phyloP scores from a whole-genome alignment of 371 early-diverging fungal species.

The Funneliformis caledonium region DNA sequence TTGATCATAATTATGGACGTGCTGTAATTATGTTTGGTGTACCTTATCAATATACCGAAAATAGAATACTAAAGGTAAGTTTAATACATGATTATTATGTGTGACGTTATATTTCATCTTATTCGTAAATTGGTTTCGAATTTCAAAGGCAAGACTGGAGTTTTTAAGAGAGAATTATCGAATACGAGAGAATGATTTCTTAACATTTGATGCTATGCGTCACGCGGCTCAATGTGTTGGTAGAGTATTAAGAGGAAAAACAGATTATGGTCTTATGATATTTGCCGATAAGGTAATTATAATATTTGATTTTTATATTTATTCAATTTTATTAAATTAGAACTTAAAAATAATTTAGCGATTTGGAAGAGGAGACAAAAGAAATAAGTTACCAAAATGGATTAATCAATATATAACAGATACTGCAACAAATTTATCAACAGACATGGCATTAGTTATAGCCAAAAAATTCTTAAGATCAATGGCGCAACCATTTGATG shows the following conservation, averaged over 20 bases:
- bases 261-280: slow-evolving; percentile 99
- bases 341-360: slow-evolving; percentile 55
- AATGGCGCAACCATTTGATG: slow-evolving; percentile 97
- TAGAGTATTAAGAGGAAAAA: slow-evolving; percentile 97
- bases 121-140: background rate
- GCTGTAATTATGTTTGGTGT: slow-evolving; percentile 99
- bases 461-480: slow-evolving; percentile 94
- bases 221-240: slow-evolving; percentile 99
- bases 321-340: background rate
- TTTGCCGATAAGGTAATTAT: slow-evolving; percentile 92
- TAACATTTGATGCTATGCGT: slow-evolving; percentile 99
- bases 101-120: background rate
- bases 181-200: slow-evolving; percentile 98
- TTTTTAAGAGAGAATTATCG: slow-evolving; percentile 92
- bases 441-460: slow-evolving; percentile 97
- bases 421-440: slow-evolving; percentile 90
- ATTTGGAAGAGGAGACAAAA: slow-evolving; percentile 94
- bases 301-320: background rate
- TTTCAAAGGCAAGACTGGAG: slow-evolving; percentile 85
- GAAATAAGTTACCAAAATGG: slow-evolving; percentile 98
- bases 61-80: slow-evolving; percentile 85
- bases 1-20: slow-evolving; percentile 99
- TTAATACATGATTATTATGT: background rate
- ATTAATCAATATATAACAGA: slow-evolving; percentile 93
- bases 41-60: slow-evolving; percentile 99